Conservation (phyloP, 345 rosid genomes). For the Eucalyptus albens region DNA sequence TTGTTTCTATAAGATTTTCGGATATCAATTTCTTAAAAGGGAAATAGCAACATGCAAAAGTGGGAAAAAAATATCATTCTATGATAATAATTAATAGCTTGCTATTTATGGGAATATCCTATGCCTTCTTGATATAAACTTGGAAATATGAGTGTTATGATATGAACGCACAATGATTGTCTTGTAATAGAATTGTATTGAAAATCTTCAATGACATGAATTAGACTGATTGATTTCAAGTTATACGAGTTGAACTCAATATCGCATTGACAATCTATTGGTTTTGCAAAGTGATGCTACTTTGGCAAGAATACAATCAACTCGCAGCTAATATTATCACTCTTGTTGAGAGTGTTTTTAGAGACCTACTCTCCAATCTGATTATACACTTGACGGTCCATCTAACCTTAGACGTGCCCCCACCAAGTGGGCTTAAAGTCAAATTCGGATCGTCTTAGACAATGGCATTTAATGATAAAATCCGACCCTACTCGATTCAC, state of each 20-base stretch:
- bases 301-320: not conserved
- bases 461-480: not conserved
- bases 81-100: not conserved
- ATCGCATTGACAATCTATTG: not conserved
- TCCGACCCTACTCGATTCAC: not conserved
- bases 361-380: not conserved
- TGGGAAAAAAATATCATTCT: not conserved
- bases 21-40: not conserved
- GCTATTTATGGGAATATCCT: not conserved
- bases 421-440: not conserved
- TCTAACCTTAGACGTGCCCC: not conserved
- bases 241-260: not conserved
- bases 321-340: not conserved
- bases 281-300: not conserved
- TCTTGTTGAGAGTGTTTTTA: not conserved
- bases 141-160: not conserved
- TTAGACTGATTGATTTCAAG: not conserved
- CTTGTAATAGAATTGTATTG: not conserved
- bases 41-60: not conserved
- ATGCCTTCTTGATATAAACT: not conserved
- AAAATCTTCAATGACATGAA: no score
- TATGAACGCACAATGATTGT: not conserved
- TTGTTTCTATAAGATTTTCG: accelerated
- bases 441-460: not conserved
- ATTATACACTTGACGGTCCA: not conserved